phyloP scores from a whole-genome alignment of 106 monocot species.

The Acorus gramineus region DNA sequence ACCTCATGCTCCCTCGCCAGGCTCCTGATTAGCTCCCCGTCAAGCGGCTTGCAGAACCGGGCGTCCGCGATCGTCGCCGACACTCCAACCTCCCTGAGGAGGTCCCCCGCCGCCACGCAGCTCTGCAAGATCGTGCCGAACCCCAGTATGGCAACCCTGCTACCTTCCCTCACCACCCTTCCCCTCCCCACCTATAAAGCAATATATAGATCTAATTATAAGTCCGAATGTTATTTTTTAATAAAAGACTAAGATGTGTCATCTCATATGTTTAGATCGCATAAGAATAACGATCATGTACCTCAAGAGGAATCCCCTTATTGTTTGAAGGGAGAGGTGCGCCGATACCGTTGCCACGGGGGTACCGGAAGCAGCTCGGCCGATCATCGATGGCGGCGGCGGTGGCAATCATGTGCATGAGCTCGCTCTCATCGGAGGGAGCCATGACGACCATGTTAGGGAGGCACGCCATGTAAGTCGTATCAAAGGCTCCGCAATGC shows the following conservation, averaged over 20 bases:
- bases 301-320: background rate
- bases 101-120: too few species aligned
- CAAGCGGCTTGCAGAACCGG: conserved; percentile 1
- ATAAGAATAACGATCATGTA: too few species aligned
- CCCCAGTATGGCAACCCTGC: too few species aligned
- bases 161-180: too few species aligned
- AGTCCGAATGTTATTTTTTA: too few species aligned
- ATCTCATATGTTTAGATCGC: too few species aligned
- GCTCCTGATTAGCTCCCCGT: background rate
- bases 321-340: background rate
- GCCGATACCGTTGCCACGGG: background rate
- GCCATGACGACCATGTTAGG: conserved; percentile 8
- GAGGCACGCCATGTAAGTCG: conserved; percentile 5
- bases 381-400: background rate
- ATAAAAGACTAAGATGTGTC: too few species aligned
- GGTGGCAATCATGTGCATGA: conserved; percentile 4
- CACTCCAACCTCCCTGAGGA: too few species aligned
- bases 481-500: conserved; percentile 2
- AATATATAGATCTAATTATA: too few species aligned
- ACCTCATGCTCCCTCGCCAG: background rate
- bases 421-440: background rate
- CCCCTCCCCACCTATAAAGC: too few species aligned
- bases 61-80: background rate
- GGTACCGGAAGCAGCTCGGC: background rate
- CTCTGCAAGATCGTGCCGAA: too few species aligned